Evolutionary conservation across 2,329 filamentous ascomycete species (phyloP).

Genomic region (Clonostachys solani): DNA sequence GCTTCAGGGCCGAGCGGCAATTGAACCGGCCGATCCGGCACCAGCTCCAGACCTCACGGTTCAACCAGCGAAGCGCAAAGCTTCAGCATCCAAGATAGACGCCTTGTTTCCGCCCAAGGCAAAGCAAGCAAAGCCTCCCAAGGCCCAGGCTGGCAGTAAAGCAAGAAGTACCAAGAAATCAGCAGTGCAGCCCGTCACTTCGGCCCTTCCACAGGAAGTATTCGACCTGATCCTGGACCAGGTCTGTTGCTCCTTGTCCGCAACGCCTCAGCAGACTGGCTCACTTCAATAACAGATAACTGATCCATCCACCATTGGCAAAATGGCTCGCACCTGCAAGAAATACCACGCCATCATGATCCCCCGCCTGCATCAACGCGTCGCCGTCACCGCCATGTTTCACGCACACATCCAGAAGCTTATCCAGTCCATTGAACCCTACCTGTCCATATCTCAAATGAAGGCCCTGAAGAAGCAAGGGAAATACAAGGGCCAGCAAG

Average conservation of each 20-base stretch:
- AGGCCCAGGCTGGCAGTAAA: neutral
- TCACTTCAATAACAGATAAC: neutral
- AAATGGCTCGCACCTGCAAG: conserved; percentile 9
- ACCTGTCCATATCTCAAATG: conserved; percentile 8
- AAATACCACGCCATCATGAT: conserved; percentile 6
- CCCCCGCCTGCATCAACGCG: conserved; percentile 7
- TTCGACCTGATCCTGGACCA: conserved; percentile 7
- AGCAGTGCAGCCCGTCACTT: neutral
- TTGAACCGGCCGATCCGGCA: neutral
- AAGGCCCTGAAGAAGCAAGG: conserved; percentile 9
- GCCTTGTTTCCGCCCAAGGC: neutral
- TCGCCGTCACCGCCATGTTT: conserved; percentile 2
- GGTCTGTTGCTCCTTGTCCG: neutral
- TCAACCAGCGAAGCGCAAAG: conserved; percentile 4
- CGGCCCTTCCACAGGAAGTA: conserved; percentile 7
- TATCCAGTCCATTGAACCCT: conserved; percentile 9
- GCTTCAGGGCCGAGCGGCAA: neutral
- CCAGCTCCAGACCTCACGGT: neutral
- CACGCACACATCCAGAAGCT: conserved; percentile 10
- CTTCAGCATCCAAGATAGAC: neutral
- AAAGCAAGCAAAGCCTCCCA: neutral
- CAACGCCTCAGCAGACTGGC: neutral
- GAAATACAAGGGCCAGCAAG: conserved; percentile 9
- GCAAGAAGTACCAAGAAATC: too few species aligned
- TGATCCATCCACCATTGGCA: conserved; percentile 2